Conservation (phyloP, 2,329 filamentous ascomycete genomes). For the Fonsecaea multimorphosa region DNA sequence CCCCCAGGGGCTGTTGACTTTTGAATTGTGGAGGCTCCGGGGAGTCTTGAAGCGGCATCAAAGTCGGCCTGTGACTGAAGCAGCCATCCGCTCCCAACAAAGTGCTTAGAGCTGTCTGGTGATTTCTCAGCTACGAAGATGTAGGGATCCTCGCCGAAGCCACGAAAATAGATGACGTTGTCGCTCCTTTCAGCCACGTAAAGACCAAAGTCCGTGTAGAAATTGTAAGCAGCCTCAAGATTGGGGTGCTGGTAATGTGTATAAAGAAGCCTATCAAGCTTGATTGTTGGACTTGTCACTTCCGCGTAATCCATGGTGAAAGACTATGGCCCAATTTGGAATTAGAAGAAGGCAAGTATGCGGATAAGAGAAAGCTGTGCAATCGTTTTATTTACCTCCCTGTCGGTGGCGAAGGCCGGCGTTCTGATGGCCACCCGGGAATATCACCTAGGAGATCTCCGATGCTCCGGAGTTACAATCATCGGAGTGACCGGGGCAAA, state of each 20-base stretch:
- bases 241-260: conserved; percentile 41
- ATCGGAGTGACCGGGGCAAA: too few relatives aligned
- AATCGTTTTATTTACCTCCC: too few relatives aligned
- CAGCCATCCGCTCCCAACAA: conserved; percentile 14
- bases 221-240: conserved; percentile 38
- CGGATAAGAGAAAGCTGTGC: too few relatives aligned
- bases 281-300: too few relatives aligned
- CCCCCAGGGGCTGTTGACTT: conserved; percentile 24
- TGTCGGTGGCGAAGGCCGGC: too few relatives aligned
- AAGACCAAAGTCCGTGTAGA: conserved; percentile 45
- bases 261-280: conserved; percentile 28
- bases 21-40: conserved; percentile 6
- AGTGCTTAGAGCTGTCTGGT: conserved; percentile 14
- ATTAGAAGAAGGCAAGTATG: too few relatives aligned
- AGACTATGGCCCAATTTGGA: neutral
- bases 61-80: conserved; percentile 9
- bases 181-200: conserved; percentile 40
- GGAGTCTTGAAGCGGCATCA: neutral
- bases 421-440: too few relatives aligned
- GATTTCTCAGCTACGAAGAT: conserved; percentile 53
- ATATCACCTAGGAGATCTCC: too few relatives aligned
- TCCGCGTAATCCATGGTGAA: neutral
- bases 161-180: conserved; percentile 63
- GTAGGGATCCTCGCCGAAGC: conserved; percentile 66
- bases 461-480: too few relatives aligned